phyloP scores from a whole-genome alignment of 2,329 filamentous ascomycete genomes.

The Colletotrichum destructivum region DNA sequence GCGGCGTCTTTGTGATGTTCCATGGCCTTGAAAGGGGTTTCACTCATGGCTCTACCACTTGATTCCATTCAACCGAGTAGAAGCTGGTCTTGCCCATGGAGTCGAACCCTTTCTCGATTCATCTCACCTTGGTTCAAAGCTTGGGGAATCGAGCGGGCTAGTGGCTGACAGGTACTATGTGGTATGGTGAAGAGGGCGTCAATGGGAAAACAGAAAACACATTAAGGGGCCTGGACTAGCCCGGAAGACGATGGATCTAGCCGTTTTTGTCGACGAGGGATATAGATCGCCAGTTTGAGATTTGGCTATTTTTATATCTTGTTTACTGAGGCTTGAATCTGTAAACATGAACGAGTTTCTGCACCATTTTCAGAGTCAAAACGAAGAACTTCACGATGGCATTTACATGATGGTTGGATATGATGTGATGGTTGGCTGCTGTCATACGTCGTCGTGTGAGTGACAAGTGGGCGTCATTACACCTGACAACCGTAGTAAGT shows the following conservation, averaged over 20 bases:
- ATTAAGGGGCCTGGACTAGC: slow-evolving; percentile 10
- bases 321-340: too few relatives aligned
- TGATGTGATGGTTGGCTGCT: too few relatives aligned
- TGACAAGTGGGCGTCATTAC: too few relatives aligned
- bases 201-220: slow-evolving; percentile 1
- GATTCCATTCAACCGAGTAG: not conserved
- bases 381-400: too few relatives aligned
- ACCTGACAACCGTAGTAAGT: not conserved
- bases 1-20: not conserved
- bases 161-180: slow-evolving; percentile 19
- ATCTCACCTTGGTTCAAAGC: slow-evolving; percentile 7
- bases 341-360: too few relatives aligned
- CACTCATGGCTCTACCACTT: not conserved
- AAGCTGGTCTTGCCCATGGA: slow-evolving; percentile 10
- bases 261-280: not conserved
- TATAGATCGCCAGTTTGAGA: too few relatives aligned
- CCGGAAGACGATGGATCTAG: not conserved
- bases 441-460: too few relatives aligned
- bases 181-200: slow-evolving; percentile 18
- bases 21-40: not conserved
- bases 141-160: slow-evolving; percentile 3
- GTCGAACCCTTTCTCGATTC: not conserved
- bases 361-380: too few relatives aligned
- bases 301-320: too few relatives aligned
- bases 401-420: too few relatives aligned